These are phyloP conservation scores for Paecilomyces niveus DNA, from an alignment of 2,329 filamentous ascomycete species.

Conservation along the genomic window DNA sequence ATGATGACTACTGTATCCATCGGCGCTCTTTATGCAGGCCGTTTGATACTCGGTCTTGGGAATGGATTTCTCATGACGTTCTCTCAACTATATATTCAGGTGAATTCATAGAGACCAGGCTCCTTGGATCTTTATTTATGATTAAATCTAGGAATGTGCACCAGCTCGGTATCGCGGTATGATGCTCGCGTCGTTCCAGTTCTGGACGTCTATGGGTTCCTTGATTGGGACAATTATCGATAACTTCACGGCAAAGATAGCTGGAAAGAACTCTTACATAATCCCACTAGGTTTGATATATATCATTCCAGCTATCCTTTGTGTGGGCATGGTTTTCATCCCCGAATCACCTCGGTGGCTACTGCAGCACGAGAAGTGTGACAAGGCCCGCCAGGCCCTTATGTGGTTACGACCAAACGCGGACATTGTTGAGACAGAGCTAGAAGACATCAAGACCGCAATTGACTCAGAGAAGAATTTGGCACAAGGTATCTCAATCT, in stretches of 20 bases:
- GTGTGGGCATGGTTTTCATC: conserved; percentile 40
- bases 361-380: conserved; percentile 18
- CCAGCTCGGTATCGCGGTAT: conserved; percentile 46
- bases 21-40: conserved; percentile 48
- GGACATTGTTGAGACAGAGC: conserved; percentile 23
- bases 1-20: conserved; percentile 53
- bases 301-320: conserved; percentile 42
- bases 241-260: conserved; percentile 33
- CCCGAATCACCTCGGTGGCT: conserved; percentile 43
- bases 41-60: conserved; percentile 49
- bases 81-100: conserved; percentile 45
- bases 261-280: conserved; percentile 37
- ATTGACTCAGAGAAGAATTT: conserved; percentile 28
- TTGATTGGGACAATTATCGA: conserved; percentile 39
- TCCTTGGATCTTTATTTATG: conserved; percentile 9
- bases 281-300: conserved; percentile 43
- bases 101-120: conserved; percentile 18
- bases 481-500: conserved; percentile 28
- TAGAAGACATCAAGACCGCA: conserved; percentile 26
- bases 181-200: conserved; percentile 43
- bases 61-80: conserved; percentile 55
- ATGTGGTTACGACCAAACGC: conserved; percentile 29
- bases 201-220: conserved; percentile 42
- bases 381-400: conserved; percentile 27
- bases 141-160: conserved; percentile 34